Percentiles rank a stretch among this genome's conserved stretches.
phyloP scores from a whole-genome alignment of 345 rosid genomes.

The Iberis pinnata region DNA sequence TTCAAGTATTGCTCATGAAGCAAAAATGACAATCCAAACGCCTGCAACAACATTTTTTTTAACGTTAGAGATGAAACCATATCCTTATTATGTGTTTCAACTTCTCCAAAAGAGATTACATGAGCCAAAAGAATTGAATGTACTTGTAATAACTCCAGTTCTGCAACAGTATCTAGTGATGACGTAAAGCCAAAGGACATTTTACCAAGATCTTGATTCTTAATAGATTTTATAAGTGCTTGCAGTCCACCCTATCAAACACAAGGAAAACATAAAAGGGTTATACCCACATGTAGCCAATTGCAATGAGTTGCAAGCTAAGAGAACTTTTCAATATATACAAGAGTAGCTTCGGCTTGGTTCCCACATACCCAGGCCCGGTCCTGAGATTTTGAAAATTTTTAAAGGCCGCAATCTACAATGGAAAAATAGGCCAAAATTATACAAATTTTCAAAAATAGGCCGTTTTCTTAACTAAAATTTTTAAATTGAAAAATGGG shows the following conservation, averaged over 20 bases:
- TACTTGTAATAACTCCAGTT: constrained; percentile 86
- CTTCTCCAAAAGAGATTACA: background rate
- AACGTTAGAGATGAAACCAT: too few relatives aligned
- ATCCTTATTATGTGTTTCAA: background rate
- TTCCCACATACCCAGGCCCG: too few relatives aligned
- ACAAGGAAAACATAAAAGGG: constrained; percentile 1
- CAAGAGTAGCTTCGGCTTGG: background rate
- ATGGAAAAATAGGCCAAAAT: too few relatives aligned
- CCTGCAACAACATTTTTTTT: constrained; percentile 47
- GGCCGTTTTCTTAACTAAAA: too few relatives aligned
- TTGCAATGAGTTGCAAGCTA: background rate
- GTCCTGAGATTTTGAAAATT: too few relatives aligned
- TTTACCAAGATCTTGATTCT: constrained; percentile 87
- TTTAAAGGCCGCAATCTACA: too few relatives aligned
- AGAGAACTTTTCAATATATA: background rate
- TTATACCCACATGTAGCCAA: background rate
- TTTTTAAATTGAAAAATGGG: too few relatives aligned
- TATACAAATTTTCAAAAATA: too few relatives aligned
- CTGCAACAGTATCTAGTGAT: constrained; percentile 72
- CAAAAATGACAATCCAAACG: constrained; percentile 90
- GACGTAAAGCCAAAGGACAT: constrained; percentile 81
- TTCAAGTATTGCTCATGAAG: constrained; percentile 73
- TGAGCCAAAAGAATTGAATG: constrained; percentile 1
- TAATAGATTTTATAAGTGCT: constrained; percentile 56
- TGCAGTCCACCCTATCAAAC: constrained; percentile 72